Percentiles rank a stretch among this genome's conserved stretches.
phyloP scores from a whole-genome alignment of 1,284 basidiomycete species.

The Uromyces viciae-fabae region DNA sequence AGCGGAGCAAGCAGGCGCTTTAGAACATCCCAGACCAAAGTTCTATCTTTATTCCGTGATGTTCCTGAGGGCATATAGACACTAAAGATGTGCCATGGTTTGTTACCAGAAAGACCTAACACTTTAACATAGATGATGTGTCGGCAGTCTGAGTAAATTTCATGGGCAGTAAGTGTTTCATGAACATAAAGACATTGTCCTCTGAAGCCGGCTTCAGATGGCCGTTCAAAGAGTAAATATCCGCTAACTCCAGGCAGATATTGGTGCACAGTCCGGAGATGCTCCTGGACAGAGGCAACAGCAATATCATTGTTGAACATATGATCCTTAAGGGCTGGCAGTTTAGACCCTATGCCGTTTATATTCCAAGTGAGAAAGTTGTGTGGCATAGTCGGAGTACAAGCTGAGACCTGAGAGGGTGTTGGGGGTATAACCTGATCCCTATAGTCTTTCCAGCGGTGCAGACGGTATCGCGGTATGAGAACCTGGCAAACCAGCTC shows the following conservation, averaged over 20 bases:
- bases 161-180: not conserved
- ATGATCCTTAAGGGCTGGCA: not conserved
- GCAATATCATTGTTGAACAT: not conserved
- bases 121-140: not conserved
- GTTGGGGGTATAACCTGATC: not conserved
- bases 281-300: not conserved
- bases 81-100: not conserved
- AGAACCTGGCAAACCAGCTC: not conserved
- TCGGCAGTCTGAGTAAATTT: not conserved
- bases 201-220: not conserved
- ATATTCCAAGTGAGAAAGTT: not conserved
- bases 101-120: not conserved
- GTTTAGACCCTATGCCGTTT: not conserved
- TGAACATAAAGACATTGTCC: conserved; percentile 7
- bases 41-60: not conserved
- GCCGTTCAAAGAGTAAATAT: not conserved
- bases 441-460: not conserved
- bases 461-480: not conserved
- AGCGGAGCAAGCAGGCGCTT: too few species aligned
- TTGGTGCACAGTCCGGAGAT: not conserved
- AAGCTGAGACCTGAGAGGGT: not conserved
- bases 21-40: not conserved
- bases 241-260: not conserved
- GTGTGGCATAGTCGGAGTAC: too few species aligned
- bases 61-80: not conserved